Percentiles rank a stretch among this genome's conserved stretches.
Conservation (phyloP, 2,329 filamentous ascomycete species). For the Lachnellula cervina region DNA sequence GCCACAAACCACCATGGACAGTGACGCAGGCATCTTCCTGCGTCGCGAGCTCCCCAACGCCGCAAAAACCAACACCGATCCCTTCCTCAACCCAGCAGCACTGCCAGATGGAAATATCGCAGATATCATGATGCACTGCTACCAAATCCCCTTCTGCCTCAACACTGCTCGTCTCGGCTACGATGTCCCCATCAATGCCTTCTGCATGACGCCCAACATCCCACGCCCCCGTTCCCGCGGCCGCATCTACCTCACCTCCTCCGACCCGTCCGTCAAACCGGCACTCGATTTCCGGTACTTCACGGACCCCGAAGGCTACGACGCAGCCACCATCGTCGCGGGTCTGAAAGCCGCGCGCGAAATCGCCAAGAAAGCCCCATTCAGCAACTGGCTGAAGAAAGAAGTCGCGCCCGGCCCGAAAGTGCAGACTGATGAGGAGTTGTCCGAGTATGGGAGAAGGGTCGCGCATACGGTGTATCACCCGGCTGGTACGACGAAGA, state of each 20-base stretch:
- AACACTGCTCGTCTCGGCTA: constrained; percentile 81
- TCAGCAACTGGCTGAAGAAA: constrained; percentile 38
- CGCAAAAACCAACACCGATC: constrained; percentile 43
- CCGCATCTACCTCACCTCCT: constrained; percentile 49
- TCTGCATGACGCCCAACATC: constrained; percentile 51
- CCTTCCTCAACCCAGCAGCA: constrained; percentile 31
- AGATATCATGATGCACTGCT: constrained; percentile 95
- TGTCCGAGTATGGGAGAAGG: constrained; percentile 74
- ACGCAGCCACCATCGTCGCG: constrained; percentile 43
- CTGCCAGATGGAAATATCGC: constrained; percentile 66
- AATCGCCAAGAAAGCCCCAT: constrained; percentile 34
- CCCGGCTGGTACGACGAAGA: constrained; percentile 83
- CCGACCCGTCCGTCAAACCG: constrained; percentile 38
- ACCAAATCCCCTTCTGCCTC: constrained; percentile 87
- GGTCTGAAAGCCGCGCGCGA: constrained; percentile 33
- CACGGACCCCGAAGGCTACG: constrained; percentile 51
- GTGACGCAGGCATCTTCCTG: constrained; percentile 56
- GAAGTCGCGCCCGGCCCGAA: constrained; percentile 36
- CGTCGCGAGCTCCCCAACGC: constrained; percentile 71
- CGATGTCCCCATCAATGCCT: constrained; percentile 43
- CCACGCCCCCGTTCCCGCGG: constrained; percentile 59
- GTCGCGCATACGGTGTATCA: constrained; percentile 89
- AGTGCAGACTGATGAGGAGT: constrained; percentile 67
- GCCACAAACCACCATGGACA: constrained; percentile 47
- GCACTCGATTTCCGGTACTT: constrained; percentile 54